These are phyloP conservation scores for Leccinum obscurum DNA, from an alignment of 768 basidiomycete species.

Conservation along the genomic window DNA sequence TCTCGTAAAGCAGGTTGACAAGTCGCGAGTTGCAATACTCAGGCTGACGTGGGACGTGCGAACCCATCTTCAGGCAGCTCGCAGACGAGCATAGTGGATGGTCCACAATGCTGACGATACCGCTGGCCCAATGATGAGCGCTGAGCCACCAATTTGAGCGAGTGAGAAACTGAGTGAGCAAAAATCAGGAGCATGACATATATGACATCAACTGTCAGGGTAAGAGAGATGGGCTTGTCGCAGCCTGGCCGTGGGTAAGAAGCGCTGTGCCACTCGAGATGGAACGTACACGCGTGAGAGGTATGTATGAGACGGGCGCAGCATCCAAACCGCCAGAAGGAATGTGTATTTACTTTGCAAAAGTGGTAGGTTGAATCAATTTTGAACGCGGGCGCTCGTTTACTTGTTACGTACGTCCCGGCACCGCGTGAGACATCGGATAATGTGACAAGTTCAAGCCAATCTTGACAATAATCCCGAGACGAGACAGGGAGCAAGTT, in stretches of 20 bases:
- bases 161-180: background rate
- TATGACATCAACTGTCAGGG: background rate
- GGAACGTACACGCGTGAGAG: background rate
- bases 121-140: background rate
- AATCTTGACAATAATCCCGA: background rate
- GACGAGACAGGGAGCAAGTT: background rate
- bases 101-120: background rate
- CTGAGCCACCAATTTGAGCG: background rate
- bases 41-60: constrained; percentile 5
- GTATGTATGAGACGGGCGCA: background rate
- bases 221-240: no score
- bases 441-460: background rate
- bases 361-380: background rate
- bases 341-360: background rate
- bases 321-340: background rate
- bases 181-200: background rate
- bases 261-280: background rate
- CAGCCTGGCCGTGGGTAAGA: background rate
- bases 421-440: background rate
- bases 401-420: background rate
- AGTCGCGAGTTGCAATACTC: background rate
- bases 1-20: constrained; percentile 4
- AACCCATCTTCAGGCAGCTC: background rate
- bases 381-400: background rate
- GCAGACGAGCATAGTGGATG: background rate